Percentiles rank a stretch among this genome's conserved stretches.
phyloP scores from a whole-genome alignment of 148 eudicot genomes.

The Bassia scoparia region DNA sequence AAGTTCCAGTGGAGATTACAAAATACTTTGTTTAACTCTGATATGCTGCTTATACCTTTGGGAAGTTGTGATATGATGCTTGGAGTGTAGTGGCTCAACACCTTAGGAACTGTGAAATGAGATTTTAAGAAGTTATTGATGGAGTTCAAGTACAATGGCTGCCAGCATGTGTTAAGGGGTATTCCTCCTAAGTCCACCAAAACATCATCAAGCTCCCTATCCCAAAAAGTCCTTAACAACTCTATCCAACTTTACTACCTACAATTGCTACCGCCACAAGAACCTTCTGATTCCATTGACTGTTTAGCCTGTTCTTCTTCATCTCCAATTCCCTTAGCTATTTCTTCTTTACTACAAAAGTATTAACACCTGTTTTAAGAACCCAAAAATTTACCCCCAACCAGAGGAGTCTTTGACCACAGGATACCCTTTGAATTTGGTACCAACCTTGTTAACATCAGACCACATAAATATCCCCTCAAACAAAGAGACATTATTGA shows the following conservation, averaged over 20 bases:
- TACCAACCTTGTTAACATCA: neutral
- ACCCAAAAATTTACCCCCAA: neutral
- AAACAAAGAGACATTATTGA: neutral
- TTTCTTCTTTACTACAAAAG: too few relatives aligned
- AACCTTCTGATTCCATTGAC: neutral
- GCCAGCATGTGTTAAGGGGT: neutral
- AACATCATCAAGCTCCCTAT: too few relatives aligned
- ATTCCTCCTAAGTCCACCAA: neutral
- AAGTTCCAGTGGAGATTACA: neutral
- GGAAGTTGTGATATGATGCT: neutral
- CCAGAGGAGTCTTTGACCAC: neutral
- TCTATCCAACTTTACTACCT: neutral
- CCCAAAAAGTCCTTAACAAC: neutral
- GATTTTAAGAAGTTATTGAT: conserved; percentile 1
- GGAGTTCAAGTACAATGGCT: neutral
- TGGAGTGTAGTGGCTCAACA: too few relatives aligned
- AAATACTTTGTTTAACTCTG: neutral
- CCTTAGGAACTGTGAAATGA: neutral
- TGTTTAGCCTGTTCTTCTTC: too few relatives aligned
- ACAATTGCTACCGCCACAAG: neutral
- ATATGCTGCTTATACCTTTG: neutral
- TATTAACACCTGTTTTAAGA: too few relatives aligned
- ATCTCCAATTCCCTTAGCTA: too few relatives aligned
- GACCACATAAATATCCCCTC: too few relatives aligned
- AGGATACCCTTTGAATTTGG: too few relatives aligned